A percentile compares a stretch with the other conserved stretches of the same genome.
Conservation (phyloP, 2,329 filamentous ascomycete genomes). For the Spiromastix sp. region DNA sequence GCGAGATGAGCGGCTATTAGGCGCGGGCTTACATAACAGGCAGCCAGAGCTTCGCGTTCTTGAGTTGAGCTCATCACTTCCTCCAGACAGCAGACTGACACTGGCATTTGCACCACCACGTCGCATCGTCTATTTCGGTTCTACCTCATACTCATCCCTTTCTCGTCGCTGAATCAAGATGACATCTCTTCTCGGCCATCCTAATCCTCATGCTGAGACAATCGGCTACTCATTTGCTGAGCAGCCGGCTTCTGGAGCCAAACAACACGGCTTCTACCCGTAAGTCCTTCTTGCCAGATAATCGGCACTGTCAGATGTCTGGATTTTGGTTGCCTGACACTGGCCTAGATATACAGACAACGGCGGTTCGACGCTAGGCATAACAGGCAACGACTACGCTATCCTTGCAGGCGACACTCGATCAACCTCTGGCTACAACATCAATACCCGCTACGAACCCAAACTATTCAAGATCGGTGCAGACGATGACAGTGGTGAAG, state of each 20-base stretch:
- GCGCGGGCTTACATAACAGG: background rate
- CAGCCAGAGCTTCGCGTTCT: background rate
- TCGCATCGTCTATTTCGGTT: no score
- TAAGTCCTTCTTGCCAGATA: constrained; percentile 38
- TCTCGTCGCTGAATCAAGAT: constrained; percentile 27
- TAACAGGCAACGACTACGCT: constrained; percentile 85
- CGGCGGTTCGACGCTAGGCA: constrained; percentile 89
- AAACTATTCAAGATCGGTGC: constrained; percentile 98
- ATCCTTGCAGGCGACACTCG: constrained; percentile 97
- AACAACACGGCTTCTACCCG: constrained; percentile 86
- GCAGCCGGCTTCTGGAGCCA: constrained; percentile 37
- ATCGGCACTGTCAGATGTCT: no score
- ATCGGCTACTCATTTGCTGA: constrained; percentile 53
- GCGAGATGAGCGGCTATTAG: no score
- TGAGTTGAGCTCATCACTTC: background rate
- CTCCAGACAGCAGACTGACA: no score
- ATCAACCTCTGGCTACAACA: constrained; percentile 92
- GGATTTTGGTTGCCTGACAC: background rate
- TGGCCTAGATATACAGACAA: constrained; percentile 74
- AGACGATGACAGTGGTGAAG: constrained; percentile 72
- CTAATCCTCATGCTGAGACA: constrained; percentile 40
- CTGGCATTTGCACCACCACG: no score
- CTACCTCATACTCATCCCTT: background rate
- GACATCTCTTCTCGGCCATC: constrained; percentile 43
- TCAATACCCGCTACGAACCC: constrained; percentile 90